Evolutionary conservation across 2,329 filamentous ascomycete genomes (phyloP).

Genomic region (Colletotrichum spinosum): DNA sequence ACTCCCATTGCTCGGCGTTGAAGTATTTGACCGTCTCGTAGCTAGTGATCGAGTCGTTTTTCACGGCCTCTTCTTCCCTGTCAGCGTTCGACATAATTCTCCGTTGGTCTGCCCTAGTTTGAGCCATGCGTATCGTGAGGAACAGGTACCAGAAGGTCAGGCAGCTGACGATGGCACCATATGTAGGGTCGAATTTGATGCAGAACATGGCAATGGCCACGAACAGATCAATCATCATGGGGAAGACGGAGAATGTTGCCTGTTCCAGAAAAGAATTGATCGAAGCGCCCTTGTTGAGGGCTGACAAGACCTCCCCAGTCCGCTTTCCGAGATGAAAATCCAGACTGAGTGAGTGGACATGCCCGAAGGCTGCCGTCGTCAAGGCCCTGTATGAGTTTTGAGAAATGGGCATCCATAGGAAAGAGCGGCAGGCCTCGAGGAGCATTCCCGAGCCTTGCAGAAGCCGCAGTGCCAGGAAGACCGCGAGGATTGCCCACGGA

Average conservation of each 20-base stretch:
- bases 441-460: slow-evolving; percentile 91
- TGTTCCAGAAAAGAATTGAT: slow-evolving; percentile 98
- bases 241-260: slow-evolving; percentile 93
- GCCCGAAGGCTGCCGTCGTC: slow-evolving; percentile 95
- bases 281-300: slow-evolving; percentile 93
- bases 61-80: slow-evolving; percentile 94
- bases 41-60: slow-evolving; percentile 98
- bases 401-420: slow-evolving; percentile 95
- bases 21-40: slow-evolving; percentile 97
- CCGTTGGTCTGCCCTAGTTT: slow-evolving; percentile 90
- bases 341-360: slow-evolving; percentile 93
- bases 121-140: slow-evolving; percentile 94
- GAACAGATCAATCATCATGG: slow-evolving; percentile 91
- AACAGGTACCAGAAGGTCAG: slow-evolving; percentile 98
- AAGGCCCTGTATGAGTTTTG: slow-evolving; percentile 97
- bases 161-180: slow-evolving; percentile 88
- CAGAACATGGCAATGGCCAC: slow-evolving; percentile 88
- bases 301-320: slow-evolving; percentile 94
- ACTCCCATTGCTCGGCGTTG: slow-evolving; percentile 86
- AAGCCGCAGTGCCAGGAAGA: slow-evolving; percentile 83
- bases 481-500: slow-evolving; percentile 73
- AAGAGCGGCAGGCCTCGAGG: slow-evolving; percentile 82
- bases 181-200: slow-evolving; percentile 76
- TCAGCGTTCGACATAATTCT: slow-evolving; percentile 95
- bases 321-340: slow-evolving; percentile 98